Percentiles rank a stretch among this genome's conserved stretches.
Conservation (phyloP, 2,329 filamentous ascomycete genomes). For the Venturia nashicola region DNA sequence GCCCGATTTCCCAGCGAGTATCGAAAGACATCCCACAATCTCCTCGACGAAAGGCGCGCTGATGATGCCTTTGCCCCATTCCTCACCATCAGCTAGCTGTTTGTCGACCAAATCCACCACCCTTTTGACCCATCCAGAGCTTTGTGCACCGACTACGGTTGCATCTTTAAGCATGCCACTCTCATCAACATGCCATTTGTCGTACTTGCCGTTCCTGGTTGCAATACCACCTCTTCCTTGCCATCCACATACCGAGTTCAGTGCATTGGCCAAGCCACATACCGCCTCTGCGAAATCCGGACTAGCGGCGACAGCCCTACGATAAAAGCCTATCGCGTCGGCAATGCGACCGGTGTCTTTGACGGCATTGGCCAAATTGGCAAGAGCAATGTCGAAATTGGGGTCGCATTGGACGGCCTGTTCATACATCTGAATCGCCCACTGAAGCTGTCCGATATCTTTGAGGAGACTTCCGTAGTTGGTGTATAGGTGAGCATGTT, state of each 20-base stretch:
- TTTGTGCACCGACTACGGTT: slow-evolving; percentile 44
- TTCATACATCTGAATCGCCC: slow-evolving; percentile 95
- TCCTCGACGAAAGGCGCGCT: slow-evolving; percentile 27
- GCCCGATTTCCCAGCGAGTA: slow-evolving; percentile 21
- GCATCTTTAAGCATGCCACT: slow-evolving; percentile 72
- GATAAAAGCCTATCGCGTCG: slow-evolving; percentile 88
- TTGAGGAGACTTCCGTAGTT: slow-evolving; percentile 92
- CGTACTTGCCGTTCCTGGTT: slow-evolving; percentile 58
- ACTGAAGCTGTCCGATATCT: slow-evolving; percentile 83
- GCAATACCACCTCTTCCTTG: slow-evolving; percentile 75
- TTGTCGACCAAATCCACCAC: slow-evolving; percentile 85
- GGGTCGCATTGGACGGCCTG: slow-evolving; percentile 82
- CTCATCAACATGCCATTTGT: slow-evolving; percentile 89
- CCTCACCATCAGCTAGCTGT: slow-evolving; percentile 74
- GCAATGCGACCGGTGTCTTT: slow-evolving; percentile 90
- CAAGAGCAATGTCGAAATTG: slow-evolving; percentile 93
- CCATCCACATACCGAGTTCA: slow-evolving; percentile 97
- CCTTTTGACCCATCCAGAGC: slow-evolving; percentile 71
- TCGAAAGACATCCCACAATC: slow-evolving; percentile 33
- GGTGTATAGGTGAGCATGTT: slow-evolving; percentile 92
- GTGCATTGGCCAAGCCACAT: slow-evolving; percentile 83
- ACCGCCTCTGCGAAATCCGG: slow-evolving; percentile 95
- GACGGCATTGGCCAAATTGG: slow-evolving; percentile 92
- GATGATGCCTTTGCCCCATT: slow-evolving; percentile 69
- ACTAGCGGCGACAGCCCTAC: slow-evolving; percentile 77